Conservation (phyloP, 2,329 filamentous ascomycete genomes). For the Penicillium fuscoglaucum region DNA sequence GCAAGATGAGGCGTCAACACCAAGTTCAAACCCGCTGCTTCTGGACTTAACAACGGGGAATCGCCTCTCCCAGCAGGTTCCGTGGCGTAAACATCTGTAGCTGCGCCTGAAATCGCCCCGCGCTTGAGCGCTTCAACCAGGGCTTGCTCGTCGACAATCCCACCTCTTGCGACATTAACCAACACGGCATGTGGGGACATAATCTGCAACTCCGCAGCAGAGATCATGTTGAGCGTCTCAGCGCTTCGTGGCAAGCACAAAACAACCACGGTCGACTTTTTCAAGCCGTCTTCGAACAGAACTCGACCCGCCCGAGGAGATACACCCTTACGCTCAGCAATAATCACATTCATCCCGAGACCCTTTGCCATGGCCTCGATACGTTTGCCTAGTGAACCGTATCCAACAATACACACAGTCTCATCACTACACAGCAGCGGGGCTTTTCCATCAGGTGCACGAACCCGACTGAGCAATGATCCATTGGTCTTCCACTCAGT, state of each 20-base stretch:
- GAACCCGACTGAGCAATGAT: slow-evolving; percentile 31
- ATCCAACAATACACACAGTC: slow-evolving; percentile 51
- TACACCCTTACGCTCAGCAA: slow-evolving; percentile 48
- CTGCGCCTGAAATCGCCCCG: slow-evolving; percentile 49
- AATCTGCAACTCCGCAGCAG: slow-evolving; percentile 40
- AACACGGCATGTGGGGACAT: slow-evolving; percentile 46
- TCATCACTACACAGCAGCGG: slow-evolving; percentile 51
- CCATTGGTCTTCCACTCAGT: slow-evolving; percentile 44
- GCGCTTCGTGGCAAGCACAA: slow-evolving; percentile 31
- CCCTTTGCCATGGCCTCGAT: slow-evolving; percentile 37
- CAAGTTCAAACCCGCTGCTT: slow-evolving; percentile 49
- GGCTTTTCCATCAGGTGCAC: slow-evolving; percentile 29
- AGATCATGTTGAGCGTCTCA: slow-evolving; percentile 36
- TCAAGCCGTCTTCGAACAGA: slow-evolving; percentile 34
- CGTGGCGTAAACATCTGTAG: slow-evolving; percentile 46
- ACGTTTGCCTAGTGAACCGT: slow-evolving; percentile 48
- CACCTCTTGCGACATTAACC: slow-evolving; percentile 52
- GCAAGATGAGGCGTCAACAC: slow-evolving; percentile 55
- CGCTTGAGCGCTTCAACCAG: slow-evolving; percentile 47
- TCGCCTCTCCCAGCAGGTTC: slow-evolving; percentile 50
- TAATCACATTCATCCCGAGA: slow-evolving; percentile 51
- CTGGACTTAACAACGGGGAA: slow-evolving; percentile 40
- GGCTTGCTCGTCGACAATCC: slow-evolving; percentile 53
- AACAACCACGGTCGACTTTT: slow-evolving; percentile 31
- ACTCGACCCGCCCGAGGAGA: slow-evolving; percentile 17